phyloP scores from a whole-genome alignment of 1,284 basidiomycete genomes.

The Paramarasmius palmivorus region DNA sequence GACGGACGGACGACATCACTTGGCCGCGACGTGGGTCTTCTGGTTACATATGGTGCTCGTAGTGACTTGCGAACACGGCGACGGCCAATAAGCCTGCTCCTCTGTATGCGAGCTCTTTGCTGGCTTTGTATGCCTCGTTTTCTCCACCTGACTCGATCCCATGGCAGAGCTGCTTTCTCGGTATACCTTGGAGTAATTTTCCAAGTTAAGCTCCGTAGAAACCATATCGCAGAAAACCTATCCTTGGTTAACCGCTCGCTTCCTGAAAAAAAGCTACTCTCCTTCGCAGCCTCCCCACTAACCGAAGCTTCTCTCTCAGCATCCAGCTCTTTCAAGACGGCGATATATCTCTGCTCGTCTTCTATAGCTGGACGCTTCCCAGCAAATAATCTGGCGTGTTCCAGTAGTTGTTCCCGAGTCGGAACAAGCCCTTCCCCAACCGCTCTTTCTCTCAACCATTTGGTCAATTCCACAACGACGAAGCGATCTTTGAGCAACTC shows the following conservation, averaged over 20 bases:
- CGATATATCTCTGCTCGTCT: slow-evolving; percentile 38
- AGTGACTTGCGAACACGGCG: too few species aligned
- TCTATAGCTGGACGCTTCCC: slow-evolving; percentile 38
- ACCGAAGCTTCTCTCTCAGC: slow-evolving; percentile 2
- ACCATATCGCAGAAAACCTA: slow-evolving; percentile 45
- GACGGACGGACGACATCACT: too few species aligned
- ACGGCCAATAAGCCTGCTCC: too few species aligned
- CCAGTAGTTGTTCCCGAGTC: slow-evolving; percentile 42
- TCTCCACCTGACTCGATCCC: slow-evolving; percentile 22
- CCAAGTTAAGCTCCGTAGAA: slow-evolving; percentile 35
- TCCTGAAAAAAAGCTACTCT: slow-evolving; percentile 7
- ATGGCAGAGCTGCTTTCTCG: background rate
- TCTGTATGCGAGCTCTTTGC: too few species aligned
- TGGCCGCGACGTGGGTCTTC: too few species aligned
- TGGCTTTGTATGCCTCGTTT: too few species aligned
- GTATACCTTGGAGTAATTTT: background rate
- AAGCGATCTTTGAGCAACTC: slow-evolving; percentile 6
- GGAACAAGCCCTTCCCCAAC: slow-evolving; percentile 39
- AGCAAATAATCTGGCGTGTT: slow-evolving; percentile 50
- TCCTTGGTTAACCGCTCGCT: slow-evolving; percentile 37
- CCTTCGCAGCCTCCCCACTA: background rate
- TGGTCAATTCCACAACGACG: slow-evolving; percentile 39
- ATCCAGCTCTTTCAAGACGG: slow-evolving; percentile 33
- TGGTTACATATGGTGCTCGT: too few species aligned
- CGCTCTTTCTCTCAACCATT: slow-evolving; percentile 46